Conservation (phyloP, 2,329 filamentous ascomycete species). For the Escovopsis weberi region DNA sequence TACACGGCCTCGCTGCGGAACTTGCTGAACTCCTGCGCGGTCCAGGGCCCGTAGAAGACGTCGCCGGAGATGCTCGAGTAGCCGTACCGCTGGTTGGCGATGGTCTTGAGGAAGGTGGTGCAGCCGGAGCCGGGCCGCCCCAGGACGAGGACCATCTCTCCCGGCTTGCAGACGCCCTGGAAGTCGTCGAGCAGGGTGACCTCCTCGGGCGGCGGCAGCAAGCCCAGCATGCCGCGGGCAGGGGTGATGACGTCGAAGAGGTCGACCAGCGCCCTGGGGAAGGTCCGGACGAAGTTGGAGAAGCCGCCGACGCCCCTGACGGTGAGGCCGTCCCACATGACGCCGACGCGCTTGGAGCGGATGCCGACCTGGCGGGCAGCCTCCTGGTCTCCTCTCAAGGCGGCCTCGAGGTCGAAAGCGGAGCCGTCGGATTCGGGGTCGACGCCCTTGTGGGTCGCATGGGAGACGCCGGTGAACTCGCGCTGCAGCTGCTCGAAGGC, state of each 20-base stretch:
- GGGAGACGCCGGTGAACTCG: slow-evolving; percentile 43
- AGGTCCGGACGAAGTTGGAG: slow-evolving; percentile 59
- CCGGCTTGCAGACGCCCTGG: slow-evolving; percentile 55
- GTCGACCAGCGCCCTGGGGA: slow-evolving; percentile 60
- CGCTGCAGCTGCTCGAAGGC: slow-evolving; percentile 56
- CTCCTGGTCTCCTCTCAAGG: slow-evolving; percentile 54
- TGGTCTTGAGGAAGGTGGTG: slow-evolving; percentile 53
- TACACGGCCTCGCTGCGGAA: slow-evolving; percentile 77
- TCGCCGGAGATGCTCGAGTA: slow-evolving; percentile 48
- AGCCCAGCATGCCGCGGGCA: slow-evolving; percentile 45
- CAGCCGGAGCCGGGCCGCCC: slow-evolving; percentile 63
- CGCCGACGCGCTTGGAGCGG: slow-evolving; percentile 63
- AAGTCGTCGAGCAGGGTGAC: slow-evolving; percentile 62
- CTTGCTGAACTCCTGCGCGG: slow-evolving; percentile 53
- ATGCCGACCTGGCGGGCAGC: slow-evolving; percentile 68
- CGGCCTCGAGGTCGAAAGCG: slow-evolving; percentile 60
- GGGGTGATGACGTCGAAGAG: slow-evolving; percentile 65
- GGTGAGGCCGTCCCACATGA: slow-evolving; percentile 63
- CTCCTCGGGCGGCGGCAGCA: slow-evolving; percentile 54
- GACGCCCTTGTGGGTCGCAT: slow-evolving; percentile 25
- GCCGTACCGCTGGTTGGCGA: slow-evolving; percentile 48
- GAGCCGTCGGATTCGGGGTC: slow-evolving; percentile 44
- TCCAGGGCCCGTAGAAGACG: slow-evolving; percentile 63
- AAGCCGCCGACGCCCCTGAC: slow-evolving; percentile 62
- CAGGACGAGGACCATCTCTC: slow-evolving; percentile 79